These are phyloP conservation scores for Sporothrix curviconia DNA, from an alignment of 2,329 filamentous ascomycete genomes.

Conservation along the genomic window DNA sequence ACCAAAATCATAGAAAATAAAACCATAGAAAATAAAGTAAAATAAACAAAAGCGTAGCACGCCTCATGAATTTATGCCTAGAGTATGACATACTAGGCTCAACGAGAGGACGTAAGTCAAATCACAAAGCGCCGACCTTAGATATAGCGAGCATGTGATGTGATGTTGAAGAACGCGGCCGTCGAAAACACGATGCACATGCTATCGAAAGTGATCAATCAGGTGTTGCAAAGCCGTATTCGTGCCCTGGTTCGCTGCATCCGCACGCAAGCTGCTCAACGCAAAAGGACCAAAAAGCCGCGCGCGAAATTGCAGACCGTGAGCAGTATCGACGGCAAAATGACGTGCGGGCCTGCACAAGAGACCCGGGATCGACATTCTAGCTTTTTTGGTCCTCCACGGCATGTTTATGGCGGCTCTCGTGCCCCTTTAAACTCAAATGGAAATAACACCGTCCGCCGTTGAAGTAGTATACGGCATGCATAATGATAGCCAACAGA, in stretches of 20 bases:
- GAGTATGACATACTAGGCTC: too few species aligned
- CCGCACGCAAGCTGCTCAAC: background rate
- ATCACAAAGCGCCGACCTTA: too few species aligned
- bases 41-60: background rate
- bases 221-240: background rate
- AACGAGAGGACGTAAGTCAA: too few species aligned
- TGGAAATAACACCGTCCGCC: background rate
- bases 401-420: background rate
- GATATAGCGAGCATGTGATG: too few species aligned
- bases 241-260: slow-evolving; percentile 5
- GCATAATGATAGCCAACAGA: background rate
- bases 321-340: background rate
- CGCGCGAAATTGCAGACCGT: slow-evolving; percentile 8
- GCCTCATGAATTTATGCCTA: too few species aligned
- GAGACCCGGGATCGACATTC: background rate
- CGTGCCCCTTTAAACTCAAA: background rate
- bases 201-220: background rate
- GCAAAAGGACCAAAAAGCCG: slow-evolving; percentile 3
- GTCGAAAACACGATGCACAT: background rate
- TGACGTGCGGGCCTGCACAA: background rate
- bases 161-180: too few species aligned
- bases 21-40: too few species aligned
- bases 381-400: background rate
- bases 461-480: background rate
- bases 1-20: too few species aligned